Evolutionary conservation across 1,139 yeast species (phyloP).

Genomic region (Taphrina pruni): DNA sequence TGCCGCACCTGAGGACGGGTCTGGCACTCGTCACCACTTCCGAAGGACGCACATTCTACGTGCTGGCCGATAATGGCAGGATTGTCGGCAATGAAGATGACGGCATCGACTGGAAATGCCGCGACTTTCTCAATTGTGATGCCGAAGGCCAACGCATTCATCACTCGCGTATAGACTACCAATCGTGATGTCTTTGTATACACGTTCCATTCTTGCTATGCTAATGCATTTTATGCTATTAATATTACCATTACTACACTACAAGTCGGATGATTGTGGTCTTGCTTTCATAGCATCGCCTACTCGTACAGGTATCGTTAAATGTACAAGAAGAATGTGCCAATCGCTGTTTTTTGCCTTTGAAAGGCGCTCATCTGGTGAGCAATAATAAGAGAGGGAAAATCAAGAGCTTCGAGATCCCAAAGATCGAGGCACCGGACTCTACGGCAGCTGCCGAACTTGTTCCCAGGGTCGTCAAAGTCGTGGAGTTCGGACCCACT

Average conservation of each 20-base stretch:
- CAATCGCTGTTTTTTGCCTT: not conserved
- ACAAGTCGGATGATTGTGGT: not conserved
- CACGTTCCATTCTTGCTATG: conserved; percentile 1
- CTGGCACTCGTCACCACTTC: conserved; percentile 19
- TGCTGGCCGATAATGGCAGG: conserved; percentile 22
- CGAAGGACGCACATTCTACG: conserved; percentile 22
- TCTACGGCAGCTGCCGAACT: not conserved
- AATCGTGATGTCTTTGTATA: not conserved
- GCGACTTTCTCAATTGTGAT: conserved; percentile 15
- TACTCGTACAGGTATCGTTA: not conserved
- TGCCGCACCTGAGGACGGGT: conserved; percentile 11
- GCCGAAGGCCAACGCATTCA: conserved; percentile 10
- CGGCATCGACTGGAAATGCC: conserved; percentile 25
- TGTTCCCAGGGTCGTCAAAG: not conserved
- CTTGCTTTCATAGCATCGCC: too few species aligned
- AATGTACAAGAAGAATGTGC: conserved; percentile 1
- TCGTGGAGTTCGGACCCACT: not conserved
- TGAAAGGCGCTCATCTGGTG: not conserved
- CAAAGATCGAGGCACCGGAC: not conserved
- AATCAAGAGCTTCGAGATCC: not conserved
- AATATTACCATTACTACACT: conserved; percentile 3
- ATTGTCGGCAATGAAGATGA: conserved; percentile 21
- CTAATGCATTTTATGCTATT: conserved; percentile 4
- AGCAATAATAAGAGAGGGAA: conserved; percentile 11
- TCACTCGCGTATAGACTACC: not conserved